Base-by-base conservation (phyloP, 495 filamentous ascomycete species). In the Annulohypoxylon moriforme region DNA sequence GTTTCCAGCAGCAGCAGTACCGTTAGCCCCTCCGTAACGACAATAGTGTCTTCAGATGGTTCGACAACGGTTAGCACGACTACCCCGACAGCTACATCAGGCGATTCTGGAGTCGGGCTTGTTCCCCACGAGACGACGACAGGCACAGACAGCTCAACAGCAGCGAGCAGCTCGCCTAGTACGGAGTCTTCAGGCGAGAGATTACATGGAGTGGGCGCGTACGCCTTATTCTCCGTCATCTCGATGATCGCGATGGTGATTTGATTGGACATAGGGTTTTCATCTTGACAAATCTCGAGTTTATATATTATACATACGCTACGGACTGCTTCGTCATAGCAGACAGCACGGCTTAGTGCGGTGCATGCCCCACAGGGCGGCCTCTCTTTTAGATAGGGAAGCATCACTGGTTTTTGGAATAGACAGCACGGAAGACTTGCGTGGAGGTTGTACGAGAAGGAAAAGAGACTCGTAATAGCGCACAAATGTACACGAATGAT, bases 401-500 rank as follows among this genome's bases (percentile, higher is more conserved):
- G 67, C 29, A 47, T 24, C 36, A 20, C 53, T 55, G 34, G 33
- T 36, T 52, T 65, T 7, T 60, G 36, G 33, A 38, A 59, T 62
- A 55, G 25, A 55, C 20, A 49, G 31, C 67, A 9, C 22, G 25
- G 62, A 46, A 53, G 22, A 47, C 46, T 33, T 14, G 24, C 20
- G 22, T 49, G 31, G 8, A 14, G 0, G 18, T 9, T 52, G 16
- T 49, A 18, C 25, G 40, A 47, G 24, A 34, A 55, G 33, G 60
- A 27, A 42, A 9, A 25, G 7, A 24, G 34, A 20, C 24, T 55
- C 31, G 42, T 44, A 42, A 22, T 36, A 53, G n/a, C 10, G 38
- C 22, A 33, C 14, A 63, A 42, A 40, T 59, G 44, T 63, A 65
- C 47, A 68, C 36, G 65, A 64, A 56, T 68, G 69, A 72, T 72